Evolutionary conservation across 805 yeast genomes (phyloP), one percentile per base, ranked within the genome.

Genomic region (Cyberlindnera saturnus): DNA sequence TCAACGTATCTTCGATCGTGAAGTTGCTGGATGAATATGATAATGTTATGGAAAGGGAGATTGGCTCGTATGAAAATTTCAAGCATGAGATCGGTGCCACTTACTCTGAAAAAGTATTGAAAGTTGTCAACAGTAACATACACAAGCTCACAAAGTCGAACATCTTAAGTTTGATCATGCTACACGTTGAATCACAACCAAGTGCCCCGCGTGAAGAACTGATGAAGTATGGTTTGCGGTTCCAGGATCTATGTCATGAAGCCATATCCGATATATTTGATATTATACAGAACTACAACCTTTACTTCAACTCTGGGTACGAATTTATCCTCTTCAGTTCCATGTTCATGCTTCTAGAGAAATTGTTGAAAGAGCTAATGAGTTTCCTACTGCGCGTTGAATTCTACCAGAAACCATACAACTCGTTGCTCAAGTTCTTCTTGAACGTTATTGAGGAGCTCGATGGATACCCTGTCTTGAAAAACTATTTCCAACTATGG

Each of bases 401-500:
- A 11, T 36, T 39, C 8, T 30, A 30, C 28, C 37, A 40, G 8
- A 38, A 42, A 7, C 41, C 47, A 7, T 38, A 43, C 3, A 17
- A 43, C 8, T 26, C 45, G 11, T n/a, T 47, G 8, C 28, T 50
- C 15, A 52, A 47, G 29, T 45, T 51, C n/a, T 46, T 49, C 17
- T 20, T 46, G 16, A 47, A 47, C 37, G 41, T 53, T 6, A 34
- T 48, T 23, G 55, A 52, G 16, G 54, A 55, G 34, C 31, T 55
- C 9, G 53, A 53, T n/a, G 44, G 44, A 3, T 39, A 41, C 20
- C 46, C 49, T 16, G 39, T 39, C 5, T 39, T 58, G 36, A 38
- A 45, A 23, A 45, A 47, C 30, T 50, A 57, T 42, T 49, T 48
- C 19, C n/a, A 11, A n/a, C 37, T 42, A 15, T 55, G 59, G 59